Evolutionary conservation across 164 flowering plant species (phyloP).

Genomic region (Echeveria elegans): DNA sequence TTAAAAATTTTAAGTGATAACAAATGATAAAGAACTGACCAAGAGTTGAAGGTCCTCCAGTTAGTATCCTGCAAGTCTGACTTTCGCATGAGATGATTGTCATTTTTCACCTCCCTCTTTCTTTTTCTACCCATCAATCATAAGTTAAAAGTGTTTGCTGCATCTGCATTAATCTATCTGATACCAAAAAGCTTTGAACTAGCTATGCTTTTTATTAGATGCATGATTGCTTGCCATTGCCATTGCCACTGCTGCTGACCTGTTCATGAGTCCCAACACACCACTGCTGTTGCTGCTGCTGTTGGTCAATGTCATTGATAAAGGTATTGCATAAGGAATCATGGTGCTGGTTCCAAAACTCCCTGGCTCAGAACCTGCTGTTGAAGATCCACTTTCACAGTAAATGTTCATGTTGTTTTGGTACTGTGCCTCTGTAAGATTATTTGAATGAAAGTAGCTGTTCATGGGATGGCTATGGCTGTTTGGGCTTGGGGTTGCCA

Average conservation of each 20-base stretch:
- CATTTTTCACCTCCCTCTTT: too few relatives aligned
- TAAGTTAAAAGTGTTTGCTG: too few relatives aligned
- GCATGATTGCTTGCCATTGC: too few relatives aligned
- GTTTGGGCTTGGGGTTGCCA: background rate
- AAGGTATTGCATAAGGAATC: slow-evolving; percentile 12
- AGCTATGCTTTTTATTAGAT: too few relatives aligned
- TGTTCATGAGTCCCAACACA: slow-evolving; percentile 15
- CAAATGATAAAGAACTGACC: too few relatives aligned
- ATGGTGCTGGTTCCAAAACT: background rate
- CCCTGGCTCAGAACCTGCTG: background rate
- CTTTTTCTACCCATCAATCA: too few relatives aligned
- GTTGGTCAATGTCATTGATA: slow-evolving; percentile 6
- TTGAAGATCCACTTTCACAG: background rate
- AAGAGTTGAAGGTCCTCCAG: too few relatives aligned
- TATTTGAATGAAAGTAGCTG: background rate
- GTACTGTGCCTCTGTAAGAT: background rate
- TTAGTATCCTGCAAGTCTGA: too few relatives aligned
- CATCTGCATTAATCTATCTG: too few relatives aligned
- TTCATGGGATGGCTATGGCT: background rate
- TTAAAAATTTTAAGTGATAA: too few relatives aligned
- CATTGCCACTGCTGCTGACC: slow-evolving; percentile 15
- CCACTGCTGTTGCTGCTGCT: background rate
- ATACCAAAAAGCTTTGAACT: too few relatives aligned
- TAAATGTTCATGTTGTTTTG: background rate
- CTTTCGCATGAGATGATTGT: too few relatives aligned